Evolutionary conservation across 83 land plant genomes (phyloP).

Genomic region (Isoetes engelmannii): DNA sequence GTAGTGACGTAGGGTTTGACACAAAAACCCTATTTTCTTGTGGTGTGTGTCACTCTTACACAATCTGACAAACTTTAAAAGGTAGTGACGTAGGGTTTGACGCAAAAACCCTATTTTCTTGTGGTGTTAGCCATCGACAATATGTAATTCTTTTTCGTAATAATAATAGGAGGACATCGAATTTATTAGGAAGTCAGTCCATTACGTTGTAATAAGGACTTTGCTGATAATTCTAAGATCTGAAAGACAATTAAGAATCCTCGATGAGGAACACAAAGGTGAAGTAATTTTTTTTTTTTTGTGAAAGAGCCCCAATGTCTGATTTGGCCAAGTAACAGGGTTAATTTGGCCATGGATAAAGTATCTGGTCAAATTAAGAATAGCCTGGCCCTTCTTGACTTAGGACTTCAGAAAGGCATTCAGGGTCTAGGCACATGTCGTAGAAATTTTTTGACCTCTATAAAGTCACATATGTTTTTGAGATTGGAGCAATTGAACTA

Average conservation of each 20-base stretch:
- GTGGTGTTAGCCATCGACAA: no score
- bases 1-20: no score
- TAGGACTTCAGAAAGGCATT: slow-evolving; percentile 63
- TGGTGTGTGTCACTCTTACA: no score
- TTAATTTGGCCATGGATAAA: slow-evolving; percentile 64
- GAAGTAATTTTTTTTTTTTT: slow-evolving; percentile 24
- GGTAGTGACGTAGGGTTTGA: no score
- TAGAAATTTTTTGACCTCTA: slow-evolving; percentile 60
- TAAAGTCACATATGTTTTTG: slow-evolving; percentile 49
- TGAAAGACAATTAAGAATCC: slow-evolving; percentile 27
- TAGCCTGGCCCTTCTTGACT: slow-evolving; percentile 60
- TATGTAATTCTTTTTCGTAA: no score
- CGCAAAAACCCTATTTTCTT: no score
- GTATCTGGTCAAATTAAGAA: slow-evolving; percentile 89
- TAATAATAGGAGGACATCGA: no score
- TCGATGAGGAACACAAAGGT: slow-evolving; percentile 14
- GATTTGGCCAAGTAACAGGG: slow-evolving; percentile 69
- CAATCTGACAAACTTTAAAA: no score
- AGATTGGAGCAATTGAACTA: slow-evolving; percentile 28
- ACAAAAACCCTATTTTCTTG: no score
- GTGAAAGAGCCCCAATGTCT: slow-evolving; percentile 43
- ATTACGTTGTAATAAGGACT: slow-evolving; percentile 53
- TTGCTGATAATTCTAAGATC: slow-evolving; percentile 70
- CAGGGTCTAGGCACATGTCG: slow-evolving; percentile 40
- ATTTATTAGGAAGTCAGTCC: slow-evolving; percentile 33